Base-by-base conservation (phyloP, 2,329 filamentous ascomycete genomes). In the Nigrograna mackinnonii region DNA sequence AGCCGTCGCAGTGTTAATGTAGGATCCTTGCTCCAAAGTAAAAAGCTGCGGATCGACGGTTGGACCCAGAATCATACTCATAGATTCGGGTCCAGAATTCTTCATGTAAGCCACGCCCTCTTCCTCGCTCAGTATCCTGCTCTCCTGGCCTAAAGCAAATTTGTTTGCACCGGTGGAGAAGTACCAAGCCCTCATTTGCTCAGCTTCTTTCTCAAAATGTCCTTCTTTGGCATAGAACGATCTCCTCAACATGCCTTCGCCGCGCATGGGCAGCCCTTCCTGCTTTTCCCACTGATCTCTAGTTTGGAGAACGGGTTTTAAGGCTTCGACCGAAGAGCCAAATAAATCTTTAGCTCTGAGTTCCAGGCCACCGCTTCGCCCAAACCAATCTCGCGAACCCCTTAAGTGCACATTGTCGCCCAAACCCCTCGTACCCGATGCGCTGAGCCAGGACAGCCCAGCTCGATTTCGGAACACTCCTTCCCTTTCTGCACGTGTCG, bases 171-270 rank as follows among this genome's bases (percentile, higher is more conserved):
- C 69, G 17, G 66, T 65, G 18, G 62, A 47, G 38, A 72, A 68
- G 52, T 80, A 83, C 81, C 80, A 84, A 35, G 73, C 67, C 74
- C 76, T 79, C 14, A 71, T 70, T 6, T 57, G 50, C 1, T 67
- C 71, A n/a, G 67, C 62, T 50, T 83, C 79, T 28, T 59, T 67
- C 38, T 69, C 57, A 28, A 73, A 47, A 19, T 69, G 63, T 28
- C 69, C 69, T 16, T 68, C 62, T 4, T 66, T 58, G 43, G 72
- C 62, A 14, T 72, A 77, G 53, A 73, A 73, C 11, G 70, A 74
- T 47, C 64, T 42, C 50, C 70, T 54, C 62, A 78, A 61, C 57
- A 74, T 46, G 50, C 64, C 54, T 46, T 39, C 22, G 47, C 42
- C 50, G 54, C 50, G 47, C 64, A 67, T 28, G 55, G 80, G 82